phyloP scores from a whole-genome alignment of 352 stramenopile genomes.

The Pythium dissotocum region DNA sequence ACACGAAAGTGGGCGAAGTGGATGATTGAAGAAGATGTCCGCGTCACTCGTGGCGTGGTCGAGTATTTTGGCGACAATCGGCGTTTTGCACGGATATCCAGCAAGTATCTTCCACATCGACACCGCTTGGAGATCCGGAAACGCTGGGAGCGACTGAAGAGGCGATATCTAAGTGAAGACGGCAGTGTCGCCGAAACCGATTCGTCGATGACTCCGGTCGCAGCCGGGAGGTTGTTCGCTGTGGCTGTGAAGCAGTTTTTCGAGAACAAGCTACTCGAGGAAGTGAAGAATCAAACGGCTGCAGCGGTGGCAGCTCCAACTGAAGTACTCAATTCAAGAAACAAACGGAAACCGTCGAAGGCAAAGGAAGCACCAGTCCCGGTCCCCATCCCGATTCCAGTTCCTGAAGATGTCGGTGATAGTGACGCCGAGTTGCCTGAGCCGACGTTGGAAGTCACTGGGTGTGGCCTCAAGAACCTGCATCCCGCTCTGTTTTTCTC shows the following conservation, averaged over 20 bases:
- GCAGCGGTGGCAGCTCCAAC: neutral
- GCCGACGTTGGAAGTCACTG: conserved; percentile 1
- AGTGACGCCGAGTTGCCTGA: neutral
- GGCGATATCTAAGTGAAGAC: conserved; percentile 27
- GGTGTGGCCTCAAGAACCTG: conserved; percentile 60
- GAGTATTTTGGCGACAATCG: conserved; percentile 65
- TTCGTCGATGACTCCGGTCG: neutral
- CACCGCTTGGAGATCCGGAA: conserved; percentile 66
- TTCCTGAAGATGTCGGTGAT: neutral
- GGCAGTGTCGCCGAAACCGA: neutral
- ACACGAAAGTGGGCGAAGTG: conserved; percentile 46
- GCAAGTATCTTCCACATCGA: conserved; percentile 68
- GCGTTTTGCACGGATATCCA: conserved; percentile 57
- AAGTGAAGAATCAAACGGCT: conserved; percentile 5
- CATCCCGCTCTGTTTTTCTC: conserved; percentile 86
- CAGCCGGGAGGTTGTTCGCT: conserved; percentile 45
- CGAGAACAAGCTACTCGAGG: conserved; percentile 26
- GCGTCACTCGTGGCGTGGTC: conserved; percentile 66
- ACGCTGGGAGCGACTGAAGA: conserved; percentile 49
- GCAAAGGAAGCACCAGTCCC: neutral
- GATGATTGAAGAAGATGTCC: conserved; percentile 81
- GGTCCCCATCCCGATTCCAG: neutral
- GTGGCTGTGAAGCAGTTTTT: conserved; percentile 56
- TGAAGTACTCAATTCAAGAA: neutral
- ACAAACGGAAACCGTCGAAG: neutral